Evolutionary conservation across 192 early-diverging fungal species (phyloP), one percentile per base, ranked within the genome.

Genomic region (Rhizoclosmatium globosum): DNA sequence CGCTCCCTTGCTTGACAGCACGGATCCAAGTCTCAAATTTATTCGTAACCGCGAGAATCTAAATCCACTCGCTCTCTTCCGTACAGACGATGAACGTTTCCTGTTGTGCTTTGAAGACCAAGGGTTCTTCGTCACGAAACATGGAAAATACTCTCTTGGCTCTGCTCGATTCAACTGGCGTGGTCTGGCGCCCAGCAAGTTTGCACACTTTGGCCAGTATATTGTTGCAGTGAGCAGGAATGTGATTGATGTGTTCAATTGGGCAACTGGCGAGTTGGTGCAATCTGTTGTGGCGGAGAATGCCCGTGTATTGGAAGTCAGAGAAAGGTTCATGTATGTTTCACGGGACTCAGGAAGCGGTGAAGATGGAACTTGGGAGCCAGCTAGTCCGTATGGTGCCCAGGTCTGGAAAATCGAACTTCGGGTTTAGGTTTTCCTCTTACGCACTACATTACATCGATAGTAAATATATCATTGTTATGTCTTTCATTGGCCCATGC

Each of bases 51-150:
- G 90, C 75, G 93, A 97, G 73, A 90, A 88, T 23, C 72, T 95
- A 19, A 89, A 89, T 50, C 95, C 96, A 15, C 90, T 96, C 61
- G 90, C 92, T 4, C 87, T 97, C 57, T 97, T 95, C 84, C 89
- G 95, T 21, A 87, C 94, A 64, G 85, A 87, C 2, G 86, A 93
- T 47, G 92, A 91, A 2, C 87, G 92, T 76, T 95, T 96, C 81
- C 80, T 98, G 45, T 87, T 98, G 38, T 98, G 97, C 82, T 98
- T 97, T 81, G 92, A 97, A 79, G 77, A 79, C 68, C 41, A 96
- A 82, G 95, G 92, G 3, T 97, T 99, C 78, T 96, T 92, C 71
- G 92, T 99, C 57, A 93, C 98, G 83, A 93, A 93, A 79, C 89
- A 90, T 77, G 97, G 97, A 64, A 86, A 89, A 61, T 85, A 94